Conservation (phyloP, 2,329 filamentous ascomycete genomes). For the Aspergillus proliferans region DNA sequence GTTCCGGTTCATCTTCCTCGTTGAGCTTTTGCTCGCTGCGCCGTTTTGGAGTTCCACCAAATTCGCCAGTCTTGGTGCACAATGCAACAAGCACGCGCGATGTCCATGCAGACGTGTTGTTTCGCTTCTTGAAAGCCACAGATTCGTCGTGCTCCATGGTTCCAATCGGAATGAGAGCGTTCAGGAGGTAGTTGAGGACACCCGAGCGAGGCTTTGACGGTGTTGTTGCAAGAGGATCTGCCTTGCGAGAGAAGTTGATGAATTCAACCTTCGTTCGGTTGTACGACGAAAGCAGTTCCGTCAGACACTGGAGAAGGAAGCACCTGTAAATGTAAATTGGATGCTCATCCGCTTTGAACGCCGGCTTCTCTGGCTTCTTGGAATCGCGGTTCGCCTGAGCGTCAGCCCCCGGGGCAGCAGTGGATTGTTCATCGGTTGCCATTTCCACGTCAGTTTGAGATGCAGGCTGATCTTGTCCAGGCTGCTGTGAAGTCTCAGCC, state of each 20-base stretch:
- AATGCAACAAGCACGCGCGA: constrained; percentile 80
- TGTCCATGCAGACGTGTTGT: constrained; percentile 76
- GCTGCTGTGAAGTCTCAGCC: constrained; percentile 20
- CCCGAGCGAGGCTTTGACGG: constrained; percentile 91
- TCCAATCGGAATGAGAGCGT: constrained; percentile 63
- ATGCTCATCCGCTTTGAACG: constrained; percentile 88
- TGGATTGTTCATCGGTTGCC: constrained; percentile 34
- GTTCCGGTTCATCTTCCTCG: constrained; percentile 40
- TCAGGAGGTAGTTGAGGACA: constrained; percentile 88
- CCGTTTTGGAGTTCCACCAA: constrained; percentile 53
- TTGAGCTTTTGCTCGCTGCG: constrained; percentile 36
- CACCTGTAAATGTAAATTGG: constrained; percentile 95
- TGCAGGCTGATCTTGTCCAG: constrained; percentile 28
- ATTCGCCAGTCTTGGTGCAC: constrained; percentile 80
- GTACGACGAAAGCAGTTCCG: constrained; percentile 85
- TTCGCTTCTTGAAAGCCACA: constrained; percentile 73
- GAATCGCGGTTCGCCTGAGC: constrained; percentile 33
- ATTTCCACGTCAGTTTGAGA: constrained; percentile 46
- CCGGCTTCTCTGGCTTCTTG: constrained; percentile 62
- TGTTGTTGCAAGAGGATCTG: constrained; percentile 73
- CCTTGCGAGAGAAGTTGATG: constrained; percentile 95
- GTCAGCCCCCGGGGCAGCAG: constrained; percentile 27
- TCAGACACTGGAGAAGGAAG: constrained; percentile 85
- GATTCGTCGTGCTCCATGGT: constrained; percentile 67
- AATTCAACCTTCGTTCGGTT: constrained; percentile 96